Evolutionary conservation across 345 rosid genomes (phyloP), one percentile per base, ranked within the genome.

Genomic region (Physaria fendleri): DNA sequence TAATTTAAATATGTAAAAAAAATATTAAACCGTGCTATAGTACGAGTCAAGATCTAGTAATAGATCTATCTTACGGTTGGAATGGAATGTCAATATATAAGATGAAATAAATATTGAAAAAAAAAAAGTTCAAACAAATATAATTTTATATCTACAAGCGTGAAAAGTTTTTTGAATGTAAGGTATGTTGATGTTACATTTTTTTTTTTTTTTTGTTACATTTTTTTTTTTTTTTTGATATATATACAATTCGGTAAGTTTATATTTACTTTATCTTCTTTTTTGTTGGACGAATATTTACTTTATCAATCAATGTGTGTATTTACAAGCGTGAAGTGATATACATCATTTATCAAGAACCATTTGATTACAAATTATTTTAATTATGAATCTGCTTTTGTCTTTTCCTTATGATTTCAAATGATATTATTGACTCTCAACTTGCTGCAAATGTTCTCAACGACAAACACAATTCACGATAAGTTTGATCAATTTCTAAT

Each of bases 361-460:
- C n/a, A 50, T 50, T 42, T 50, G 72, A 66, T 66, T 66, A 41
- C 65, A 48, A 39, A 16, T 32, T 48, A 37, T 16, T 16, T 13
- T n/a, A n/a, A 58, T 58, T 45, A 49, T 59, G 65, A 66, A 41
- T 40, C 59, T 57, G 17, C 59, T 59, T 67, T 70, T 62, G 46
- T 63, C 63, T 69, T 63, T 38, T 56, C 74, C 50, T 55, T 46
- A 66, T 66, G 50, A 54, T 55, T 70, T 24, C 64, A 29, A 62
- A 55, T 69, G 23, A 59, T 59, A 59, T n/a, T n/a, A n/a, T 18
- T 33, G 53, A 43, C 17, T 59, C 38, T 52, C 61, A 59, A 42
- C 18, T 68, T 51, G 53, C 47, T 50, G 25, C 64, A 56, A n/a
- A n/a, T 39, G 49, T 29, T 56, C 34, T 39, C 49, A 45, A 37